Evolutionary conservation across 148 eudicot species (phyloP), one percentile per base, ranked within the genome.

Genomic region (Rhododendron ovatum): DNA sequence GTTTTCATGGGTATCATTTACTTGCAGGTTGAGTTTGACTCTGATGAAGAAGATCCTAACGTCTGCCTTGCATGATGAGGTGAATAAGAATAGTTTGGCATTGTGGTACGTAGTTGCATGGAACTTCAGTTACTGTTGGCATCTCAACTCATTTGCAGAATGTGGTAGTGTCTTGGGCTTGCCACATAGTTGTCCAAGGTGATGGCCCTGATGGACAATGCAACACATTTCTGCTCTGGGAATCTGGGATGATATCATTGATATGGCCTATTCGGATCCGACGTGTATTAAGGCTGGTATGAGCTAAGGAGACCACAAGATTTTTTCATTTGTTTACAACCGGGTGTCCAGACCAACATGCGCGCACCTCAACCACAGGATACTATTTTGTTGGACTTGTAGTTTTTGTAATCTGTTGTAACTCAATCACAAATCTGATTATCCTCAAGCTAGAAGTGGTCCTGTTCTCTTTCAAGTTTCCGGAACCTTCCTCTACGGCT

Each of bases 11-110:
- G n/a, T 11, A 51, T 67, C 14, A 22, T 78, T 80, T 80, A 75
- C 59, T 55, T 86, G 87, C 91, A 92, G 95, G 95, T 90, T 78
- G 95, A 93, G 86, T 93, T 93, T 80, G 94, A 93, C 50, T 93
- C 95, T 51, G 95, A 93, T 78, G 93, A 93, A 85, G 95, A 93
- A 91, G 95, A 93, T 87, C 95, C 95, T 9, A 93, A 93, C 47
- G 71, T 90, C 30, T 86, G 82, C 85, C 84, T 92, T 82, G 84
- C 89, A 24, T 84, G 79, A 88, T 22, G 45, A 67, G 41, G 55
- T 47, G 48, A 55, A 28, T 39, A 69, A 53, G 81, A 78, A 4
- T 78, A 43, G 48, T 78, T 41, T 10, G 50, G 15, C 15, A 2
- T 5, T 11, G 33, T 10, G 6, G n/a, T 22, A 8, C 5, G 2